Evolutionary conservation across 495 filamentous ascomycete species (phyloP), one percentile per base, ranked within the genome.

Genomic region (Parachaetomium inaequale): DNA sequence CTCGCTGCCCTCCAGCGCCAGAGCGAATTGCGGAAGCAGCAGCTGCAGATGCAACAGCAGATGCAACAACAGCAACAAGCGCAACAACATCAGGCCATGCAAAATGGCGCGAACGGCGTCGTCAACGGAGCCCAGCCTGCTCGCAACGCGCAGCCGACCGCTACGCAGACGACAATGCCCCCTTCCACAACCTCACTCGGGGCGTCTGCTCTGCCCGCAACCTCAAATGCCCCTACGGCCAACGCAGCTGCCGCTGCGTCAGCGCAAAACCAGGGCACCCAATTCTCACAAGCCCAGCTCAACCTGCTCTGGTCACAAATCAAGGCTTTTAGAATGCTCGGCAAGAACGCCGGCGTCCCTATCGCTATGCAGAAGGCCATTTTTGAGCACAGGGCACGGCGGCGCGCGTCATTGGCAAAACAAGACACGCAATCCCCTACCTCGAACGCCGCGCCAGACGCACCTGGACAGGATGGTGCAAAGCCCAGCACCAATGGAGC

Each of bases 271-370:
- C 60, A 62, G 42, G 51, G 45, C 50, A 67, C 71, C 17, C 78
- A 80, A 36, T 92, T 94, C 67, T 84, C 88, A 6, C 72, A 81
- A 3, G 84, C 90, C 49, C 92, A 96, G 66, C 74, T 95, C 40
- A 76, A 78, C 29, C 84, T 84, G 2, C 80, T 95, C 10, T 80
- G 87, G 36, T 85, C 86, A 49, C 92, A 96, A 70, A 93, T 96
- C 46, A 74, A 84, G 63, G 90, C 90, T 7, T 95, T 96, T 77
- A 90, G 91, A 73, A 78, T 87, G 65, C 79, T 96, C 1, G 85
- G 87, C 12, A 94, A 91, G 73, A 94, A 94, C 58, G 78, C 85
- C 28, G 84, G 90, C 0, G 85, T 97, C 17, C 89, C 92, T 2
- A 72, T 79, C n/a, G 77, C 80, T 45, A 78, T 93, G 42, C 88